Percentiles rank a stretch among this genome's conserved stretches.
phyloP scores from a whole-genome alignment of 208 protist species.

The Borovskyia barvae region DNA sequence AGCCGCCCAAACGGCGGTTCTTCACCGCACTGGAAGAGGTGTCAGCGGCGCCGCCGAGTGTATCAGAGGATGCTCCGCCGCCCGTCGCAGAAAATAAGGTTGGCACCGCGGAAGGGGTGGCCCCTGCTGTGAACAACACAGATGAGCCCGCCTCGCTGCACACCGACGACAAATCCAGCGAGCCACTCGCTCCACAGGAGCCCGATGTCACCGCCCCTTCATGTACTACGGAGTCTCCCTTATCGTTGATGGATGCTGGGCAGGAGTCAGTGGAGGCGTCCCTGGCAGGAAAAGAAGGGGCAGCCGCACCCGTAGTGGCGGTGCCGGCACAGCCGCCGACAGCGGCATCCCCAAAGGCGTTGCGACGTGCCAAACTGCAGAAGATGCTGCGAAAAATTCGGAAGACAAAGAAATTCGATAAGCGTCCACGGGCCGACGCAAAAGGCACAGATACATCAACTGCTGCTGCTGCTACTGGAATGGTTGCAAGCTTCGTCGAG shows the following conservation, averaged over 20 bases:
- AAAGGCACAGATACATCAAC: not conserved
- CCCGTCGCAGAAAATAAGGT: too few species aligned
- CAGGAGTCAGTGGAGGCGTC: too few species aligned
- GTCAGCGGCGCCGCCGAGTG: not conserved
- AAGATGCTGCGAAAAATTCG: slow-evolving; percentile 5
- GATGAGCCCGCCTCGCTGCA: too few species aligned
- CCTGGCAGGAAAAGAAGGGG: slow-evolving; percentile 3
- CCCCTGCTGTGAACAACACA: too few species aligned
- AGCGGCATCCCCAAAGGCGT: not conserved
- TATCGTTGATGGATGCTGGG: too few species aligned
- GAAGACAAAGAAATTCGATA: slow-evolving; percentile 1
- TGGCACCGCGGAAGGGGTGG: too few species aligned
- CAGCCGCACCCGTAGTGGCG: not conserved
- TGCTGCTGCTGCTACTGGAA: not conserved
- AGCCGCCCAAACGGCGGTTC: not conserved
- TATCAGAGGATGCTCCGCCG: not conserved
- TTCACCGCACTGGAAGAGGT: slow-evolving; percentile 2
- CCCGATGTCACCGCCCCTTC: too few species aligned
- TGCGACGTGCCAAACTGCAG: slow-evolving; percentile 4
- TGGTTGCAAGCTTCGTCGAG: not conserved
- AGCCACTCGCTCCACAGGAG: too few species aligned
- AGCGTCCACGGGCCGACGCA: too few species aligned
- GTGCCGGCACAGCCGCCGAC: not conserved
- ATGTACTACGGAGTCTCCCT: too few species aligned
- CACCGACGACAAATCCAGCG: too few species aligned